Percentiles rank a stretch among this genome's conserved stretches.
Conservation (phyloP, 1,139 yeast species). For the Blastobotrys aristatus region DNA sequence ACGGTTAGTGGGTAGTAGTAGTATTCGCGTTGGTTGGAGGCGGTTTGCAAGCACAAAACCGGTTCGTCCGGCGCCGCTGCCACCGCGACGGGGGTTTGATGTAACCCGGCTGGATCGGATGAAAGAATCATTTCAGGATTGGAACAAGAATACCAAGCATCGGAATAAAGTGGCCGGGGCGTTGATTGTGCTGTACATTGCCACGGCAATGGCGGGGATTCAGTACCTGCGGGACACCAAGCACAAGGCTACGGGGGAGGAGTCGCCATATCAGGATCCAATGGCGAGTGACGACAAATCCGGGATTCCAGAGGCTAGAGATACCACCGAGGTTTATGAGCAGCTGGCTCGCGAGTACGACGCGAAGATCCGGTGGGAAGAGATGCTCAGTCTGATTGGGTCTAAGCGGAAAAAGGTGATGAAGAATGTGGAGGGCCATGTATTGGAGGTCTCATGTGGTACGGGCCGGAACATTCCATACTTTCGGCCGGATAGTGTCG, state of each 20-base stretch:
- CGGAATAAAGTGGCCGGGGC: constrained; percentile 13
- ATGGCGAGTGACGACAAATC: constrained; percentile 20
- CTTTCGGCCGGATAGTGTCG: constrained; percentile 53
- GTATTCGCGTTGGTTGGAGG: no score
- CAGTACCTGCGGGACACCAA: constrained; percentile 35
- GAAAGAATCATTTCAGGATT: constrained; percentile 9
- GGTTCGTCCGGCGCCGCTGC: constrained; percentile 2
- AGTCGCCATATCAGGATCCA: constrained; percentile 31
- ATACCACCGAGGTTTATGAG: constrained; percentile 81
- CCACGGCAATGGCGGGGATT: constrained; percentile 29
- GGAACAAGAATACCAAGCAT: constrained; percentile 13
- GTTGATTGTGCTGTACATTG: constrained; percentile 26
- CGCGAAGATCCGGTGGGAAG: constrained; percentile 79
- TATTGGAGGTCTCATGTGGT: constrained; percentile 90
- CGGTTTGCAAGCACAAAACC: not conserved
- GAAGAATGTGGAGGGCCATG: constrained; percentile 79
- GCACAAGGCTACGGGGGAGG: constrained; percentile 35
- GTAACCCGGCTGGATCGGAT: constrained; percentile 10
- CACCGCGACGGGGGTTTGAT: constrained; percentile 13
- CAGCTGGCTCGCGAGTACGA: constrained; percentile 77
- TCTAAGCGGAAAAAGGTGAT: constrained; percentile 78
- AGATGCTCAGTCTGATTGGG: constrained; percentile 74
- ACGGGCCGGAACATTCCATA: constrained; percentile 90
- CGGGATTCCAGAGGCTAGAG: constrained; percentile 53
- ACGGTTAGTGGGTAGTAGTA: no score